Evolutionary conservation across 2,329 filamentous ascomycete species (phyloP), one percentile per base, ranked within the genome.

Genomic region (Xylariaceae sp.): DNA sequence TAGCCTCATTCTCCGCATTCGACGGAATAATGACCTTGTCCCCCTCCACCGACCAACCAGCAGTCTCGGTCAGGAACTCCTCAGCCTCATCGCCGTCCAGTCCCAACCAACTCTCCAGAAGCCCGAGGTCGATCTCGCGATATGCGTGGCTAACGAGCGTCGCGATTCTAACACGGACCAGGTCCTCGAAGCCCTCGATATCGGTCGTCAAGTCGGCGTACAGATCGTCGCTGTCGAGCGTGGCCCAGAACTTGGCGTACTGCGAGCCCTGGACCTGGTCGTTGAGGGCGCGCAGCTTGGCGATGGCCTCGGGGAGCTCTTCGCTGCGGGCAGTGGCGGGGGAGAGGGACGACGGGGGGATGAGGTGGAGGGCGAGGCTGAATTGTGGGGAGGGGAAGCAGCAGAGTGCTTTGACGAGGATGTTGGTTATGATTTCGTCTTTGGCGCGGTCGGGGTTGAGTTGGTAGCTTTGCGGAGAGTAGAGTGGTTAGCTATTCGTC

Each of bases 381-480:
- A 97, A 99, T 72, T 97, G 91, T 40, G 94, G 85, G 17, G 89
- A 91, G 58, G 94, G 94, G 80, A 99, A 99, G 75, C 96, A 89
- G 62, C 92, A 96, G 69, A 99, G 85, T 60, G 91, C 82, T 80
- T 97, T 99, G 78, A 95, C 91, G 70, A 99, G 90, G 75, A 97
- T 88, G 81, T 97, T 97, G 79, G 94, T 97, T 72, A 94, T 90
- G 67, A 92, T 90, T 74, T 99, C 94, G 68, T 96, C 89, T 77
- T 94, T 92, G 68, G 91, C 85, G 63, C 96, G 89, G 78, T 97
- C 91, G 45, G 94, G 94, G 83, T 99, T 99, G 77, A 99, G 96
- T 77, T 99, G 95, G 81, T 99, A 99, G 59, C 94, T 99, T 63
- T 27, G 22, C 22, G 22, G 22, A 27, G 22, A 27, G 22, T 7